A percentile compares a stretch with the other conserved stretches of the same genome.
These are phyloP conservation scores for Phylloporus rhodoxanthus DNA, from an alignment of 768 basidiomycete genomes.

Conservation along the genomic window DNA sequence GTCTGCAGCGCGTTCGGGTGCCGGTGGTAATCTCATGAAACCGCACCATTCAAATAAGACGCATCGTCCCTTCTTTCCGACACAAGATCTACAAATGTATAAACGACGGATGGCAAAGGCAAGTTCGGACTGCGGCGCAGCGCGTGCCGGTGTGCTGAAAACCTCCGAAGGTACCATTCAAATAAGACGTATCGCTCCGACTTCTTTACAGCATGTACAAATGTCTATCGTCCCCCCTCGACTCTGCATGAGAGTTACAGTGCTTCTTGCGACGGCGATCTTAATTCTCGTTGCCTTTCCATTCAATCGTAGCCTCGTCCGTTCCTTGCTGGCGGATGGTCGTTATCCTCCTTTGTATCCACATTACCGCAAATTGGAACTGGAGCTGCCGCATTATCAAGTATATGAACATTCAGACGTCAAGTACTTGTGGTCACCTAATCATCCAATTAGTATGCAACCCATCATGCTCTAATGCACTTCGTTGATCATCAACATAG, in stretches of 20 bases:
- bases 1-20: too few relatives aligned
- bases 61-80: too few relatives aligned
- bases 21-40: too few relatives aligned
- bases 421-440: constrained; percentile 43
- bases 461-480: not conserved
- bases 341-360: constrained; percentile 39
- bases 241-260: not conserved
- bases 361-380: constrained; percentile 33
- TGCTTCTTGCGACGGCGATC: constrained; percentile 5
- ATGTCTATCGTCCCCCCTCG: constrained; percentile 5
- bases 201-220: not conserved
- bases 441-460: constrained; percentile 31
- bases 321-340: constrained; percentile 9
- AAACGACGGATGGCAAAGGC: too few relatives aligned
- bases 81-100: too few relatives aligned
- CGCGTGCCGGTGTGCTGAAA: too few relatives aligned
- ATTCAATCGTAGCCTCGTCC: constrained; percentile 19
- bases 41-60: too few relatives aligned
- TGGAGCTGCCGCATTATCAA: constrained; percentile 37
- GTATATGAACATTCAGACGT: constrained; percentile 28
- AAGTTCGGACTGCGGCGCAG: not conserved
- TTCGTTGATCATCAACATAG: constrained; percentile 14
- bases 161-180: too few relatives aligned
- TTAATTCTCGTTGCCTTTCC: constrained; percentile 17
- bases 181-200: not conserved